Evolutionary conservation across 495 filamentous ascomycete species (phyloP), one percentile per base, ranked within the genome.

Genomic region (Rusavskia elegans): DNA sequence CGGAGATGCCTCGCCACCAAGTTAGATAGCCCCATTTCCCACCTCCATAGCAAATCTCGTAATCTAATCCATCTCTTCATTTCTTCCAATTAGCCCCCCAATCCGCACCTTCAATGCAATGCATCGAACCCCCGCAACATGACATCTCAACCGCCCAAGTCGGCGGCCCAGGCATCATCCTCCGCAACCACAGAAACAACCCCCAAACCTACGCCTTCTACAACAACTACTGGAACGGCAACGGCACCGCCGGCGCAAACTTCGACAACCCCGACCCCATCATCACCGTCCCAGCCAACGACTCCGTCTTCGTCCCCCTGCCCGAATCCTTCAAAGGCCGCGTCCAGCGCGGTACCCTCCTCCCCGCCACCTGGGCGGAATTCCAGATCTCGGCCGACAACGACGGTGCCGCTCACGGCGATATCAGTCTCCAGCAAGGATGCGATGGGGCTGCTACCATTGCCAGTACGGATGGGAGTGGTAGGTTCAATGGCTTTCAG

Each of bases 381-480:
- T 71, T 71, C 55, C 68, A 71, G 54, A 55, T 70, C 52, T 57
- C 59, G 13, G 68, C 68, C 9, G 48, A 55, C 3, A 58, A 70
- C 46, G 68, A 71, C 52, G 57, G 56, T n/a, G 51, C 57, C 20
- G 68, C 68, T 2, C 68, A 71, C 52, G 68, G 68, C 25, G 68
- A 71, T 52, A 64, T 71, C 53, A 61, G 57, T 10, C 46, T 70
- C 0, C 53, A 71, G 61, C 68, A 71, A 48, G 68, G 68, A 0
- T 70, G 66, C 46, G 68, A 71, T 53, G 66, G 68, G 10, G 68
- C 68, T 0, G 68, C 66, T 5, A 68, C 64, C 5, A 65, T 71
- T 20, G 55, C 57, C 20, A 56, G 62, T 10, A 70, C 66, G 0
- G 68, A 70, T 50, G 67, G 67, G 3, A 60, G 61, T 20, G 57